These are phyloP conservation scores for Ophiostoma quercus DNA, from an alignment of 2,329 filamentous ascomycete genomes.

Conservation along the genomic window DNA sequence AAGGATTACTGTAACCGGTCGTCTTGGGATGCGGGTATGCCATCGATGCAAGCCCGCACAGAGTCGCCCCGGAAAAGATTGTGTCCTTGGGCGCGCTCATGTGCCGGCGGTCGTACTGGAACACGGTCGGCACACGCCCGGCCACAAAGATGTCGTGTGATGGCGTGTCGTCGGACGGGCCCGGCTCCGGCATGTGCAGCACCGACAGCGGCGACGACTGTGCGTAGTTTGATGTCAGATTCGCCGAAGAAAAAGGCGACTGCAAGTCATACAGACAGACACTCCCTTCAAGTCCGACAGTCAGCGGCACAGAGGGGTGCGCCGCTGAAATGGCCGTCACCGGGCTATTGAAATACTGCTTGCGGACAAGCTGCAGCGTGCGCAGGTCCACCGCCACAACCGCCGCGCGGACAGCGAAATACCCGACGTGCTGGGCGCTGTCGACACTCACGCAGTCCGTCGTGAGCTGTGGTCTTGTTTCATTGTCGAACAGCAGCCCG, in stretches of 20 bases:
- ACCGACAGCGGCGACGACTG: conserved; percentile 80
- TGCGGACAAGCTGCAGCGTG: conserved; percentile 63
- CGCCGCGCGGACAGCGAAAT: conserved; percentile 67
- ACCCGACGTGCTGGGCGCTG: conserved; percentile 60
- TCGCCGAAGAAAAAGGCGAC: conserved; percentile 35
- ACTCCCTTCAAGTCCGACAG: conserved; percentile 75
- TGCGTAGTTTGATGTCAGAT: conserved; percentile 62
- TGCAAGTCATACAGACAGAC: conserved; percentile 79
- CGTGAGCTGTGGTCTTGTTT: conserved; percentile 26
- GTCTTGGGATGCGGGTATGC: conserved; percentile 58
- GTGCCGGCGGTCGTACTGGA: conserved; percentile 82
- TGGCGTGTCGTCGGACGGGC: conserved; percentile 39
- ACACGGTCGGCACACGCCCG: conserved; percentile 79
- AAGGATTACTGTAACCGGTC: not conserved
- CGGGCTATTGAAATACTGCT: conserved; percentile 70
- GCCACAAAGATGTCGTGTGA: conserved; percentile 82
- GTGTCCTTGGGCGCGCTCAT: conserved; percentile 74
- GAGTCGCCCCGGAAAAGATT: conserved; percentile 74
- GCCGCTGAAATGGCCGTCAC: conserved; percentile 77
- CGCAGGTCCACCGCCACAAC: conserved; percentile 78
- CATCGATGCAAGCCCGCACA: conserved; percentile 67
- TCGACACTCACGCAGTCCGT: conserved; percentile 82
- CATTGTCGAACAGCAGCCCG: conserved; percentile 58
- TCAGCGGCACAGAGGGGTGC: conserved; percentile 63
- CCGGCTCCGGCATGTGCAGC: conserved; percentile 63